Evolutionary conservation across 1,139 yeast species (phyloP).

Genomic region (Suhomyces chickasaworum): DNA sequence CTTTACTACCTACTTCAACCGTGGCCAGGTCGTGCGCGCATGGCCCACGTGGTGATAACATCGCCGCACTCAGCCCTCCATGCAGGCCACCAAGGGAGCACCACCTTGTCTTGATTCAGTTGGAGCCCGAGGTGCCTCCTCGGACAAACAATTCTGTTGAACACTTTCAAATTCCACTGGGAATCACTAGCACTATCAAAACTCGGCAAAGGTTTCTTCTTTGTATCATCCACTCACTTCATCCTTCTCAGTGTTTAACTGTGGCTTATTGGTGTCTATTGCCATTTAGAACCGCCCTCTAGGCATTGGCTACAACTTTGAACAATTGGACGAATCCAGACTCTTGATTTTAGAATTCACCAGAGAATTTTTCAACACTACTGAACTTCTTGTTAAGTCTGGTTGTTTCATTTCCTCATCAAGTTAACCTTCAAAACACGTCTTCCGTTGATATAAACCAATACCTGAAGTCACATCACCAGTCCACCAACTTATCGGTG

Average conservation of each 20-base stretch:
- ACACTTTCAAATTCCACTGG: neutral
- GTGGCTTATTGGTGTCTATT: neutral
- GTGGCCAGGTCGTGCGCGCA: conserved; percentile 2
- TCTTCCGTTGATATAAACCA: too few relatives aligned
- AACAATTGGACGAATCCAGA: neutral
- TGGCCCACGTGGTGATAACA: conserved; percentile 14
- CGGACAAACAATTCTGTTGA: neutral
- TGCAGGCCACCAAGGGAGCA: conserved; percentile 8
- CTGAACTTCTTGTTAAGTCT: too few relatives aligned
- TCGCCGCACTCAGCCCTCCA: conserved; percentile 8
- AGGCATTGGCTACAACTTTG: neutral
- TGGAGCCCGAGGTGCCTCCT: conserved; percentile 4
- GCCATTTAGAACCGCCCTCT: neutral
- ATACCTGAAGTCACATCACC: too few relatives aligned
- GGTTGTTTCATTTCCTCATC: too few relatives aligned
- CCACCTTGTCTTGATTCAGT: conserved; percentile 4
- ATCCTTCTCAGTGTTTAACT: neutral
- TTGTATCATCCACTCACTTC: neutral
- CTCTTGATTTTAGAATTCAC: too few relatives aligned
- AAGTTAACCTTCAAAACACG: too few relatives aligned
- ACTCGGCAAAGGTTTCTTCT: neutral
- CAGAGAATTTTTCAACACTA: too few relatives aligned
- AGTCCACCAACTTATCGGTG: too few relatives aligned
- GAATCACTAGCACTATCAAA: neutral
- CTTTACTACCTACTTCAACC: too few relatives aligned